Evolutionary conservation across 257 asterid genomes (phyloP), one percentile per base, ranked within the genome.

Genomic region (Asclepias syriaca): DNA sequence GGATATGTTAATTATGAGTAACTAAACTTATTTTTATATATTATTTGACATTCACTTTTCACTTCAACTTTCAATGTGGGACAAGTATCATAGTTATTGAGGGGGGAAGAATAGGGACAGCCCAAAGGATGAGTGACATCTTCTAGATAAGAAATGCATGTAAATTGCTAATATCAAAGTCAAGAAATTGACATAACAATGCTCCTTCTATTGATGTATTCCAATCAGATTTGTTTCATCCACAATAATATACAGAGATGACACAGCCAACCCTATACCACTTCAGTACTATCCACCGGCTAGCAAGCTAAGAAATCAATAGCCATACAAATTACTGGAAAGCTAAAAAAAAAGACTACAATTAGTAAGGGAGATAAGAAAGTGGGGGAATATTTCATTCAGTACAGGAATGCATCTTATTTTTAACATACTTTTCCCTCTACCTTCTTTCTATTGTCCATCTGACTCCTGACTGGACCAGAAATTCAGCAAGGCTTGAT

Each of bases 401-500:
- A 60, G 61, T 72, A 61, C 48, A 40, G 59, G 74, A 74, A 73
- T 70, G 69, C 69, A 68, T 69, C 29, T 73, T 43, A 64, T 40
- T 67, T 70, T 70, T 32, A 81, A 7, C 34, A 66, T 22, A 65
- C 57, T 74, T 59, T 65, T 66, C 57, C 56, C 48, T 29, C 64
- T 53, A 65, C 61, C 77, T 60, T 73, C 77, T 60, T 73, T 66
- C 65, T 21, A 3, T 54, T n/a, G 65, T 65, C 58, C 66, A 68
- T n/a, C 69, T 69, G 2, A 37, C 29, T 60, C 66, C 15, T 18
- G 48, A 55, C 12, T n/a, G 56, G 14, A 29, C 37, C 46, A 27
- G 34, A 50, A 51, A 69, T 78, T 91, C 83, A 89, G 83, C 95
- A 84, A 79, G 94, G 89, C 79, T 92, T 92, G 76, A 87, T 83